Evolutionary conservation across 805 yeast genomes (phyloP).

Genomic region (Schizosaccharomyces octosporus): DNA sequence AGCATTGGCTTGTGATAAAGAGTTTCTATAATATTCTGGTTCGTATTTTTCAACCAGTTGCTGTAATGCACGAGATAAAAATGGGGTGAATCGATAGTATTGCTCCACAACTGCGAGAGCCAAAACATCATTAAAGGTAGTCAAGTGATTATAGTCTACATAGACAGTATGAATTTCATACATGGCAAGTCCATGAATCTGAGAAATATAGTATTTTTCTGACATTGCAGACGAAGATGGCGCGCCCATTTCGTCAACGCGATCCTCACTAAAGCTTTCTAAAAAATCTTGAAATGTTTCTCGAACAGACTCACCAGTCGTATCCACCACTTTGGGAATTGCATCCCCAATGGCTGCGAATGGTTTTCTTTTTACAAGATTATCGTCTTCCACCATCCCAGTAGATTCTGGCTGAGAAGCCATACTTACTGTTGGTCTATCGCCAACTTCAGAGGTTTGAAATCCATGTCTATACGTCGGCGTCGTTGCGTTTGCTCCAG

Average conservation of each 20-base stretch:
- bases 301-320: slow-evolving; percentile 79
- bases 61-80: slow-evolving; percentile 47
- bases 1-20: neutral
- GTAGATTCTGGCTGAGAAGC: neutral
- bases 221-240: slow-evolving; percentile 11
- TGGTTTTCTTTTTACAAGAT: neutral
- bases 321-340: slow-evolving; percentile 70
- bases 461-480: neutral
- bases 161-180: slow-evolving; percentile 57
- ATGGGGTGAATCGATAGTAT: slow-evolving; percentile 79
- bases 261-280: slow-evolving; percentile 30
- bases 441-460: neutral
- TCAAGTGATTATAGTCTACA: slow-evolving; percentile 61
- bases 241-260: slow-evolving; percentile 14
- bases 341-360: slow-evolving; percentile 12
- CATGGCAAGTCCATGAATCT: slow-evolving; percentile 54
- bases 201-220: slow-evolving; percentile 35
- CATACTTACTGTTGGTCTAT: neutral
- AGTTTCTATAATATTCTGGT: slow-evolving; percentile 19
- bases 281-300: slow-evolving; percentile 73
- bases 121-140: slow-evolving; percentile 43
- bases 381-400: neutral
- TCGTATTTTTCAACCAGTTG: slow-evolving; percentile 48
- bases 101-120: slow-evolving; percentile 79
- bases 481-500: neutral